Conservation (phyloP, 805 yeast genomes). For the Schizosaccharomyces pombe region ASM294v3 CU329670.1:213001-213500, state of each 20-base stretch:
- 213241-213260: neutral
- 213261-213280: too few species aligned
- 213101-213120: slow-evolving; percentile 48
- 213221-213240: neutral
- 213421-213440: too few species aligned
- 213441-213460: too few species aligned
- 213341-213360: too few species aligned
- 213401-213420: too few species aligned
- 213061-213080: slow-evolving; percentile 59
- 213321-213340: too few species aligned
- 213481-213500: too few species aligned
- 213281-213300: too few species aligned
- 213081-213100: slow-evolving; percentile 38
- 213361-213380: too few species aligned
- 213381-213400: too few species aligned
- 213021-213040: slow-evolving; percentile 65
- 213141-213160: slow-evolving; percentile 79
- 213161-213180: slow-evolving; percentile 5
- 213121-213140: slow-evolving; percentile 78
- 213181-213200: neutral
- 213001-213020: slow-evolving; percentile 46
- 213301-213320: too few species aligned
- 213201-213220: neutral
- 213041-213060: slow-evolving; percentile 39
- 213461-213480: too few species aligned